Evolutionary conservation across 148 eudicot species (phyloP).

Genomic region (Vaccinium myrtillus): DNA sequence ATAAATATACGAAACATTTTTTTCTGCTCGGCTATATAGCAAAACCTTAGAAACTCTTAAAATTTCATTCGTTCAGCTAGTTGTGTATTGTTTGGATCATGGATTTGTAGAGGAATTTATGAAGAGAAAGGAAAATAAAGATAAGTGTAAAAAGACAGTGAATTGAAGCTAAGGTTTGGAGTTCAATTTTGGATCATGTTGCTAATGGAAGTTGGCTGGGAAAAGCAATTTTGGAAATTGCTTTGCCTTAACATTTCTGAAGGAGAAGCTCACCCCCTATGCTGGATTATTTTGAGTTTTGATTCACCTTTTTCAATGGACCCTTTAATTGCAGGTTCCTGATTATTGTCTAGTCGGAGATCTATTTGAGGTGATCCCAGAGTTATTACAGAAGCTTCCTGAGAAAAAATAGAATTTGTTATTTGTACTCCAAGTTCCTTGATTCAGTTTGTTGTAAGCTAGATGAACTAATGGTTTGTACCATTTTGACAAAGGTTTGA

Average conservation of each 20-base stretch:
- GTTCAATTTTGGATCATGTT: not conserved
- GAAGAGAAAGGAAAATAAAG: no score
- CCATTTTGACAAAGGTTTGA: no score
- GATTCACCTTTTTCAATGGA: slow-evolving; percentile 1
- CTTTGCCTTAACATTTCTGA: not conserved
- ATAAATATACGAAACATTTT: no score
- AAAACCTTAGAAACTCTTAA: no score
- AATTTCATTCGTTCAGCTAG: no score
- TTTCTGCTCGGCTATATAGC: no score
- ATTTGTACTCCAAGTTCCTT: not conserved
- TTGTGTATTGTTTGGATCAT: no score
- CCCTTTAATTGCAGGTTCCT: slow-evolving; percentile 61
- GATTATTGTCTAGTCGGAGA: slow-evolving; percentile 97
- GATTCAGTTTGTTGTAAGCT: not conserved
- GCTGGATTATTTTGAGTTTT: slow-evolving; percentile 6
- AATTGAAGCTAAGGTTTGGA: no score
- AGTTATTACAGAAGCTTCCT: slow-evolving; percentile 82
- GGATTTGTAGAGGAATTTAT: no score
- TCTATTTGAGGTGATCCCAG: slow-evolving; percentile 85
- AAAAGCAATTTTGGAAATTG: not conserved
- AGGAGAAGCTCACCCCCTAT: not conserved
- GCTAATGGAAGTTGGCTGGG: no score
- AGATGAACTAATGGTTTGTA: no score
- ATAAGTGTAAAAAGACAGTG: no score
- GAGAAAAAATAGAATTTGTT: slow-evolving; percentile 40